Percentiles rank a stretch among this genome's conserved stretches.
Evolutionary conservation across 75 land plant genomes (phyloP).

Genomic region (Ceratopteris richardii): DNA sequence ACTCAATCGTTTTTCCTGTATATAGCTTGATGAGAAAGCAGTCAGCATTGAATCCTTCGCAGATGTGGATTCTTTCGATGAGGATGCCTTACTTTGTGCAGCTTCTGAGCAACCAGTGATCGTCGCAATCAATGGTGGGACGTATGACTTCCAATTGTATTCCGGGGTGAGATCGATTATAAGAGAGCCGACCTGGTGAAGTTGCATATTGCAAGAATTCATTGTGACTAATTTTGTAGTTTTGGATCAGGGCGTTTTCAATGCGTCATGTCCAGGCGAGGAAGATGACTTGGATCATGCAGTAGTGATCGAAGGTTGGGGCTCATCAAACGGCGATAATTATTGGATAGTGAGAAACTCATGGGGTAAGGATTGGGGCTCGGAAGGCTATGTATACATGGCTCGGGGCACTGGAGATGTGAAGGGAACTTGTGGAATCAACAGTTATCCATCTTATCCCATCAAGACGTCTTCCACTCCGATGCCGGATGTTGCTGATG

Average conservation of each 20-base stretch:
- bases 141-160: conserved; percentile 47
- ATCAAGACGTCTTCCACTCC: conserved; percentile 10
- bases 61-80: conserved; percentile 31
- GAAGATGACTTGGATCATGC: conserved; percentile 54
- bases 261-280: conserved; percentile 29
- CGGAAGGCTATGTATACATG: conserved; percentile 37
- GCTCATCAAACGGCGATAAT: conserved; percentile 18
- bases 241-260: conserved; percentile 39
- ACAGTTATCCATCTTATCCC: conserved; percentile 58
- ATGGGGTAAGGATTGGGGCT: conserved; percentile 58
- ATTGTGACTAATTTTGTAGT: no score
- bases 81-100: conserved; percentile 38
- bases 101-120: conserved; percentile 35
- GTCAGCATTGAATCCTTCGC: conserved; percentile 33
- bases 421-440: conserved; percentile 41
- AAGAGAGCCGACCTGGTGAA: no score
- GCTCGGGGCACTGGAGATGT: conserved; percentile 15
- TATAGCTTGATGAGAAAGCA: no score
- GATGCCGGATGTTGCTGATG: background rate
- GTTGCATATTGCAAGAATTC: no score
- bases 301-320: conserved; percentile 44
- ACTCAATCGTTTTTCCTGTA: no score
- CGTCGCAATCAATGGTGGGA: conserved; percentile 47
- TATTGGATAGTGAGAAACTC: conserved; percentile 65
- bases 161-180: conserved; percentile 34